Percentiles rank a stretch among this genome's conserved stretches.
Conservation (phyloP, 2,329 filamentous ascomycete species). For the Alternaria hordeiaustralica region DNA sequence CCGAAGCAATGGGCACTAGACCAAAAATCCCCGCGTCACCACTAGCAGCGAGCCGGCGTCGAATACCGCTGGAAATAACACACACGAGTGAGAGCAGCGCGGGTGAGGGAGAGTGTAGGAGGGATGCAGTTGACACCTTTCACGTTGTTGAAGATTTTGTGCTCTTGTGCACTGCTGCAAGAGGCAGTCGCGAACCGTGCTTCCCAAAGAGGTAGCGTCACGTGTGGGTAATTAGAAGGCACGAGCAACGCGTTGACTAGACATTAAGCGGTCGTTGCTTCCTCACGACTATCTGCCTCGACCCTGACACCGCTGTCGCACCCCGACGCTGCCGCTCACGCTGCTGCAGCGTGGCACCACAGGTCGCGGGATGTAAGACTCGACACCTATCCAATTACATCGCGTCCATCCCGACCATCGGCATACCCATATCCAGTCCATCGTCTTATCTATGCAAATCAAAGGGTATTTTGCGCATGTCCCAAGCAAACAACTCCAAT, state of each 20-base stretch:
- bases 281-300: not conserved
- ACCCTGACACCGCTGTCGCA: not conserved
- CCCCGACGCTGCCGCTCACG: not conserved
- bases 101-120: not conserved
- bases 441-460: slow-evolving; percentile 30
- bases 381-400: slow-evolving; percentile 26
- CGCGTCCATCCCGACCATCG: slow-evolving; percentile 14
- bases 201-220: slow-evolving; percentile 35
- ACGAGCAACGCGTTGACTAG: slow-evolving; percentile 10
- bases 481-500: slow-evolving; percentile 24
- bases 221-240: slow-evolving; percentile 29
- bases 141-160: slow-evolving; percentile 18
- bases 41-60: slow-evolving; percentile 12
- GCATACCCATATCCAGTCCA: slow-evolving; percentile 12
- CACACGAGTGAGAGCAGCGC: slow-evolving; percentile 1
- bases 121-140: slow-evolving; percentile 35
- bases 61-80: slow-evolving; percentile 6
- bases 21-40: slow-evolving; percentile 39
- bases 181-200: slow-evolving; percentile 32
- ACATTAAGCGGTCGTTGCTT: slow-evolving; percentile 3
- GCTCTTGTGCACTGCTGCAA: slow-evolving; percentile 17
- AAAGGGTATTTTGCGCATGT: slow-evolving; percentile 43
- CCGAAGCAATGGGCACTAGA: slow-evolving; percentile 42
- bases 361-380: slow-evolving; percentile 11
- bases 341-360: slow-evolving; percentile 20